Evolutionary conservation across 306 rosid species (phyloP), one percentile per base, ranked within the genome.

Genomic region (Arachis stenosperma): DNA sequence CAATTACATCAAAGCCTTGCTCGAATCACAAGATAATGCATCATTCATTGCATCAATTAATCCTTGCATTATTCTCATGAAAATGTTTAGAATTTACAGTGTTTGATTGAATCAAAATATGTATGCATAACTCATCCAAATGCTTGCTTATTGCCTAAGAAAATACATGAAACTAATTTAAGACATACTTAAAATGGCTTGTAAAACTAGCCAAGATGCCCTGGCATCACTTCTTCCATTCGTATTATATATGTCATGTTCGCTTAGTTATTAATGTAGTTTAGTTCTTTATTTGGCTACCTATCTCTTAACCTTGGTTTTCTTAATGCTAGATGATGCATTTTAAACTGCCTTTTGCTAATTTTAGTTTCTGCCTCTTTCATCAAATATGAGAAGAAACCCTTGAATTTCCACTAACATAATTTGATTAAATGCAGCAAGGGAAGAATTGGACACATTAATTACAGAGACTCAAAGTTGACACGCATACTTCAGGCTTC

Each of bases 401-500:
- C 15, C 48, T 70, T n/a, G 56, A 47, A 51, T 33, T 27, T 57
- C 12, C 52, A 57, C 52, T 69, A 57, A 36, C 75, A 59, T 14
- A 63, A 63, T 65, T 50, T 85, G 75, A 62, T 66, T 81, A 66
- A 63, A 76, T 80, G 87, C 96, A 95, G 98, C 75, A 95, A 95
- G 75, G 99, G 97, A 77, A 88, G 88, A 74, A 79, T 90, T 6
- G 99, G 97, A 6, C 99, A 95, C 81, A 74, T 95, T 75, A 95
- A 95, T 81, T 95, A 91, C 87, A 87, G 99, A 83, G 99, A 95
- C 81, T 95, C 99, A 43, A 95, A 90, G 88, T 81, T 95, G 79
- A 95, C 99, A 7, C 96, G 99, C 65, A 88, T 95, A 56, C 91
- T 95, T 69, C 99, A 95, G 93, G 96, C 99, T 55, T 90, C 88